phyloP scores from a whole-genome alignment of 2,329 filamentous ascomycete genomes.

The Epicoccum sorghinum region DNA sequence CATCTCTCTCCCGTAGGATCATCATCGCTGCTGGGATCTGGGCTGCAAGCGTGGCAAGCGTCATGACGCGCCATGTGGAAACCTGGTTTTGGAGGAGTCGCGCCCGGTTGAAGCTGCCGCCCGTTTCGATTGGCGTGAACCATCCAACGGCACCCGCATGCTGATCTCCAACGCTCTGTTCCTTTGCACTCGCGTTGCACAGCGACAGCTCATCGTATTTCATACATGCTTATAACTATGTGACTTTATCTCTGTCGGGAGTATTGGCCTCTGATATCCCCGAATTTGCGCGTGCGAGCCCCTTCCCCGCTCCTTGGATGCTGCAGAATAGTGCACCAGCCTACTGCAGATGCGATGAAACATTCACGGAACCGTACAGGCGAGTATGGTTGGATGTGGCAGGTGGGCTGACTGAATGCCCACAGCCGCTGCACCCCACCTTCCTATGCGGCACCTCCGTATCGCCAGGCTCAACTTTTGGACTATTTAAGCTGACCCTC shows the following conservation, averaged over 20 bases:
- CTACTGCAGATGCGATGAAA: constrained; percentile 2
- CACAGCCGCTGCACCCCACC: constrained; percentile 16
- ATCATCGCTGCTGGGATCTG: constrained; percentile 17
- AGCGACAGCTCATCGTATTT: neutral
- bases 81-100: constrained; percentile 32
- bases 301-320: neutral
- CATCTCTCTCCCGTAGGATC: constrained; percentile 20
- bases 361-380: neutral
- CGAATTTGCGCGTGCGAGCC: too few species aligned
- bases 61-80: constrained; percentile 12
- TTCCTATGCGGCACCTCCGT: neutral
- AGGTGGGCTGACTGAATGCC: constrained; percentile 8
- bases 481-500: neutral
- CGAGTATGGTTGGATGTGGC: neutral
- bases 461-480: neutral
- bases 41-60: constrained; percentile 12
- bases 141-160: constrained; percentile 5
- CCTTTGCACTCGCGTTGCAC: neutral
- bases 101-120: constrained; percentile 21
- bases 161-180: neutral
- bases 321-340: neutral
- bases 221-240: neutral
- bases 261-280: too few species aligned
- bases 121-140: constrained; percentile 10
- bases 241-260: neutral